These are phyloP conservation scores for Dactylellina leptospora DNA, from an alignment of 2,329 filamentous ascomycete genomes.

Conservation along the genomic window DNA sequence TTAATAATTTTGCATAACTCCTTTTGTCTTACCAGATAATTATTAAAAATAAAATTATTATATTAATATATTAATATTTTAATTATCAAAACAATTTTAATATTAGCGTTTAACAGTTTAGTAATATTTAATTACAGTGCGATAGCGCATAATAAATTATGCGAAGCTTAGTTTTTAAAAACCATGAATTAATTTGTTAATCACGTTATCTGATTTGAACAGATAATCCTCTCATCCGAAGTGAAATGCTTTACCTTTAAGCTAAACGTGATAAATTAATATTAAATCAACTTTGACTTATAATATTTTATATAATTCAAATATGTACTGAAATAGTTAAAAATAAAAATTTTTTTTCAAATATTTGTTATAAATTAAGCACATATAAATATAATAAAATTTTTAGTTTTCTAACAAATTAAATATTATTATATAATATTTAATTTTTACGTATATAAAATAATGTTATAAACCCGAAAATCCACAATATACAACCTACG, in stretches of 20 bases:
- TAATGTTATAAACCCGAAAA: too few relatives aligned
- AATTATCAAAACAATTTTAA: constrained; percentile 34
- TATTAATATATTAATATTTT: too few relatives aligned
- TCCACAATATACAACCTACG: too few relatives aligned
- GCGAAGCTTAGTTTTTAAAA: constrained; percentile 15
- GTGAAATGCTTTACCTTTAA: constrained; percentile 23
- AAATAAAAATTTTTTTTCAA: constrained; percentile 1
- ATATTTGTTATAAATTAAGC: constrained; percentile 5
- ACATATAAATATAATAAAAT: constrained; percentile 16
- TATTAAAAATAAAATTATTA: constrained; percentile 29
- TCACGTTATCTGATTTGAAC: constrained; percentile 28
- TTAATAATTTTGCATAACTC: constrained; percentile 9
- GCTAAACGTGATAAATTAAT: constrained; percentile 34
- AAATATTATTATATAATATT: too few relatives aligned
- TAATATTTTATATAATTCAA: constrained; percentile 16
- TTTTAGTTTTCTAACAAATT: constrained; percentile 18
- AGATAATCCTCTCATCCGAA: constrained; percentile 20
- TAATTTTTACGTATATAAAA: too few relatives aligned
- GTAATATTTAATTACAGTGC: too few relatives aligned
- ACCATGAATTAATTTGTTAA: constrained; percentile 3
- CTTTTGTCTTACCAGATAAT: constrained; percentile 17
- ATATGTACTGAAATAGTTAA: constrained; percentile 6
- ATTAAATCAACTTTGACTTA: constrained; percentile 15
- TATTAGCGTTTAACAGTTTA: too few relatives aligned
- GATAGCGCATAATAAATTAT: too few relatives aligned